Evolutionary conservation across 805 yeast genomes (phyloP).

Genomic region (Ogataea salicorniae): DNA sequence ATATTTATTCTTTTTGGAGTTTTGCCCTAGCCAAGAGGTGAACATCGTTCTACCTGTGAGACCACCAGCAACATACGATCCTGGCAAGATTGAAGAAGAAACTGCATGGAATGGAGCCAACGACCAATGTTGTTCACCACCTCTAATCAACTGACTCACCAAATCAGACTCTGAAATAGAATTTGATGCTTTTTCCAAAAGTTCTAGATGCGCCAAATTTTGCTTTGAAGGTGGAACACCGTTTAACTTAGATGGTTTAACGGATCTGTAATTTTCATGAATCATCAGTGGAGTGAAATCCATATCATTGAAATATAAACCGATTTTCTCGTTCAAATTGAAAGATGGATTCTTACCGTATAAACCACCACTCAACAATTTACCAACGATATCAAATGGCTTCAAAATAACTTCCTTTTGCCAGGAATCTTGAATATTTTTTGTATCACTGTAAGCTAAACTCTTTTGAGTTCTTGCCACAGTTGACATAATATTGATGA

Average conservation of each 20-base stretch:
- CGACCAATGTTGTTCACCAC: conserved; percentile 92
- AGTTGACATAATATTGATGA: conserved; percentile 82
- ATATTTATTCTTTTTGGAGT: conserved; percentile 77
- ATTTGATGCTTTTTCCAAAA: conserved; percentile 77
- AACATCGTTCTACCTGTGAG: conserved; percentile 67
- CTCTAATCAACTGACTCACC: conserved; percentile 76
- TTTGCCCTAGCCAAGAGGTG: conserved; percentile 85
- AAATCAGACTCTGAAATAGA: conserved; percentile 81
- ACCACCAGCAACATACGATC: conserved; percentile 68
- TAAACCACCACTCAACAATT: conserved; percentile 54
- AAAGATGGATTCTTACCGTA: conserved; percentile 49
- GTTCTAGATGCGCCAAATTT: conserved; percentile 49
- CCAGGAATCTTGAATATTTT: conserved; percentile 64
- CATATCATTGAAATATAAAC: conserved; percentile 87
- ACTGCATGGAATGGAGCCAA: conserved; percentile 87
- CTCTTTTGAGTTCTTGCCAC: conserved; percentile 67
- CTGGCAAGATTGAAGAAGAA: conserved; percentile 78
- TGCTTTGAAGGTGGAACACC: conserved; percentile 25
- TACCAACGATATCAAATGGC: conserved; percentile 84
- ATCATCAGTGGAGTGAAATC: conserved; percentile 94
- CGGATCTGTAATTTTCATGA: conserved; percentile 81
- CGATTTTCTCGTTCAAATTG: conserved; percentile 74
- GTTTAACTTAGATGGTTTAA: conserved; percentile 45
- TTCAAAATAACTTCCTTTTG: conserved; percentile 85
- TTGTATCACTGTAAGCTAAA: conserved; percentile 61